Percentiles rank a stretch among this genome's conserved stretches.
phyloP scores from a whole-genome alignment of 1,139 yeast species.

The Yamadazyma epiphylla region DNA sequence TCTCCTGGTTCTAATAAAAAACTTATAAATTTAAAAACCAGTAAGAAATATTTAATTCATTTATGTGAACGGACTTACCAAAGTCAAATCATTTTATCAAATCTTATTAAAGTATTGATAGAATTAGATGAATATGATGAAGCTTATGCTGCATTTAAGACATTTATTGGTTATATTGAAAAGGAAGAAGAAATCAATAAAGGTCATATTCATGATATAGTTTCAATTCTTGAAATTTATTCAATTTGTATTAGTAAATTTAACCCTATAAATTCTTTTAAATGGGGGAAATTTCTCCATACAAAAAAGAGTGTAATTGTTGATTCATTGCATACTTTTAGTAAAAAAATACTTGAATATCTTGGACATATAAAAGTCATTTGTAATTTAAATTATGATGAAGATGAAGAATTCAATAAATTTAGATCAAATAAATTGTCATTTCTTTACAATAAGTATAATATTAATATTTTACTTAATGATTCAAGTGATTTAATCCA shows the following conservation, averaged over 20 bases:
- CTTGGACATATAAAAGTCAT: conserved; percentile 19
- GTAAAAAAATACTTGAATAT: conserved; percentile 19
- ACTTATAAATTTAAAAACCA: conserved; percentile 14
- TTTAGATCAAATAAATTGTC: conserved; percentile 20
- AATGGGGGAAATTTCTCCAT: conserved; percentile 22
- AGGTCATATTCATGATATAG: conserved; percentile 31
- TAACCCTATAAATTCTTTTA: conserved; percentile 32
- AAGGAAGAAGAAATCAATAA: conserved; percentile 32
- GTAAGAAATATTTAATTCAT: conserved; percentile 31
- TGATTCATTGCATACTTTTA: conserved; percentile 16
- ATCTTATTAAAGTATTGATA: conserved; percentile 31
- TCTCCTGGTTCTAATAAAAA: conserved; percentile 13
- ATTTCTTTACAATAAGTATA: conserved; percentile 36
- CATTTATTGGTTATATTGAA: conserved; percentile 31
- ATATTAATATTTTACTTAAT: conserved; percentile 27
- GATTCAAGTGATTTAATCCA: conserved; percentile 29
- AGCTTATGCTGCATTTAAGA: conserved; percentile 41
- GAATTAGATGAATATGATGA: conserved; percentile 40
- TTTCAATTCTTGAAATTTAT: conserved; percentile 34
- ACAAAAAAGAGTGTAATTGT: conserved; percentile 21
- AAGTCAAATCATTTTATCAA: conserved; percentile 30
- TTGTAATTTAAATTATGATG: conserved; percentile 28
- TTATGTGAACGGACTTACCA: conserved; percentile 36
- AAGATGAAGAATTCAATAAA: conserved; percentile 13
- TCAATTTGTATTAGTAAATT: conserved; percentile 32